These are phyloP conservation scores for Kuraishia piskuri DNA, from an alignment of 805 yeast genomes.

Conservation along the genomic window DNA sequence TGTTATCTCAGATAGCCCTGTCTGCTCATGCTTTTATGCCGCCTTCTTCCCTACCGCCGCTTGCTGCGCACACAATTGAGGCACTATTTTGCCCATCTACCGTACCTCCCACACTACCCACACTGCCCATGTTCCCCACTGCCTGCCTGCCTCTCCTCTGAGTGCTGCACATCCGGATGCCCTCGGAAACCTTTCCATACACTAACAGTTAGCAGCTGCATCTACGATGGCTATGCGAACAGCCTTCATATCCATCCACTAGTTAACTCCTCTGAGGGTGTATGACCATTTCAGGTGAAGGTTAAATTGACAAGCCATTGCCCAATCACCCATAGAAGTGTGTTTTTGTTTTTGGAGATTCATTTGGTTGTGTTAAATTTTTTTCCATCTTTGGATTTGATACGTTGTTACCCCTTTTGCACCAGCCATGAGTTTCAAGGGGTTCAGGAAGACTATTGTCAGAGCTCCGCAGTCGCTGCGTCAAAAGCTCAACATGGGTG, in stretches of 20 bases:
- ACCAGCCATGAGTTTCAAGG: conserved; percentile 71
- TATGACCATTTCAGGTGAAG: neutral
- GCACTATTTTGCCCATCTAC: too few species aligned
- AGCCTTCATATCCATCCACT: too few species aligned
- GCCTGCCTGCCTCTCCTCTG: neutral
- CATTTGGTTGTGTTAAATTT: neutral
- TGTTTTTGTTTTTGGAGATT: neutral
- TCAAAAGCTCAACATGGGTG: conserved; percentile 88
- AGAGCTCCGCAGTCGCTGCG: conserved; percentile 90
- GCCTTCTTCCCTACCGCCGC: too few species aligned
- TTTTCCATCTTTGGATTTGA: neutral
- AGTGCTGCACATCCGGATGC: neutral
- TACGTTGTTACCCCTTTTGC: neutral
- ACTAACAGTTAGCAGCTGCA: neutral
- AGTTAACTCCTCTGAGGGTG: too few species aligned
- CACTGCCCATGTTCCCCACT: neutral
- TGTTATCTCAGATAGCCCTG: too few species aligned
- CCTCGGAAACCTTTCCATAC: neutral
- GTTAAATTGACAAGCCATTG: neutral
- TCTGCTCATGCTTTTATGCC: too few species aligned
- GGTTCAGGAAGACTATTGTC: conserved; percentile 68
- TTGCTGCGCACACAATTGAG: too few species aligned
- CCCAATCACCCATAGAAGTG: too few species aligned
- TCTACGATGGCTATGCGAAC: neutral
- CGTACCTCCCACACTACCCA: too few species aligned